phyloP scores from a whole-genome alignment of 164 flowering plant genomes.

The Sextonia rubra region DNA sequence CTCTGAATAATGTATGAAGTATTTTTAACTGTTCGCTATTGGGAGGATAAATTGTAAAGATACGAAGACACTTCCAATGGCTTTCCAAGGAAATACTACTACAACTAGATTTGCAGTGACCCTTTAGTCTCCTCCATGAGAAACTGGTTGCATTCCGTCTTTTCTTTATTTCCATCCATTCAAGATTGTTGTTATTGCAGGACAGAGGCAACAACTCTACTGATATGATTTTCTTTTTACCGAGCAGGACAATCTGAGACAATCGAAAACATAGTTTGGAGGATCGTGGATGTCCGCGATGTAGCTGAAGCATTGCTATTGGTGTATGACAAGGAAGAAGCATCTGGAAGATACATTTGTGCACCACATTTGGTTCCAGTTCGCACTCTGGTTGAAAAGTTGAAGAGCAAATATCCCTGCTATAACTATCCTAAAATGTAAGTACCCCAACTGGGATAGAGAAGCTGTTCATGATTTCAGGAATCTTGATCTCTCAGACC shows the following conservation, averaged over 20 bases:
- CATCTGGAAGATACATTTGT: slow-evolving; percentile 17
- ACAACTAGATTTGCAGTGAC: too few species aligned
- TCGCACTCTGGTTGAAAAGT: slow-evolving; percentile 3
- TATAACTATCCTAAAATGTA: slow-evolving; percentile 12
- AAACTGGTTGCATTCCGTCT: too few species aligned
- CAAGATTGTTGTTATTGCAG: background rate
- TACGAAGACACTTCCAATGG: too few species aligned
- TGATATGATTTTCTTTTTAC: too few species aligned
- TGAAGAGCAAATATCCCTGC: slow-evolving; percentile 16
- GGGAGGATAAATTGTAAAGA: too few species aligned
- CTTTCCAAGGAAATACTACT: too few species aligned
- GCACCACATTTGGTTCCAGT: background rate
- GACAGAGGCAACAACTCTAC: background rate
- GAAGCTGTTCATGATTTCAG: too few species aligned
- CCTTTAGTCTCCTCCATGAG: too few species aligned
- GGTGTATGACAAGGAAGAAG: slow-evolving; percentile 38
- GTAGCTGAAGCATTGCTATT: slow-evolving; percentile 38
- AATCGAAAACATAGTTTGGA: slow-evolving; percentile 13
- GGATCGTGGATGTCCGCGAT: slow-evolving; percentile 48
- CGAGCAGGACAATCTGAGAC: slow-evolving; percentile 26
- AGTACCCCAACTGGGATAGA: too few species aligned
- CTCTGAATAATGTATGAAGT: too few species aligned
- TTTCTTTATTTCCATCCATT: too few species aligned
- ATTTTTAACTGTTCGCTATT: too few species aligned
- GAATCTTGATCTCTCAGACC: background rate